Percentiles rank a stretch among this genome's conserved stretches.
These are phyloP conservation scores for Cylindrotheca fusiformis DNA, from an alignment of 108 stramenopile genomes.

Conservation along the genomic window DNA sequence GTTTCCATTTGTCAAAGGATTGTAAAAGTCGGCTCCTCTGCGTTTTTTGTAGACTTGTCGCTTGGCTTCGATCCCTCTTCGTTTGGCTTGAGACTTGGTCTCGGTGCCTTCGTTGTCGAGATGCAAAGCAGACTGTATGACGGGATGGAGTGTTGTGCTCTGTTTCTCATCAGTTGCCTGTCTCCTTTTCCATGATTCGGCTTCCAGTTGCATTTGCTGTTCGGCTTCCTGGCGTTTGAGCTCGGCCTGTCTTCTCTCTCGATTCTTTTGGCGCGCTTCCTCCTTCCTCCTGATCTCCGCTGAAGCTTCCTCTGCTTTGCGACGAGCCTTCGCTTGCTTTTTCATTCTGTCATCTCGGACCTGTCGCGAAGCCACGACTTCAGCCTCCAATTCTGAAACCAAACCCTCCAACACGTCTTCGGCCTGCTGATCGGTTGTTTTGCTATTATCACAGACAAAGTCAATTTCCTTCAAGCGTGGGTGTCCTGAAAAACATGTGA, in stretches of 20 bases:
- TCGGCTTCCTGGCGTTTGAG: background rate
- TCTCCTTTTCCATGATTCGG: background rate
- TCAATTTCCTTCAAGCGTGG: conserved; percentile 15
- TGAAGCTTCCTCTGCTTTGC: conserved; percentile 5
- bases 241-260: conserved; percentile 5
- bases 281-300: conserved; percentile 16
- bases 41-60: background rate
- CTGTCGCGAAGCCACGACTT: background rate
- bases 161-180: background rate
- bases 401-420: conserved; percentile 7
- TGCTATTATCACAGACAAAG: conserved; percentile 4
- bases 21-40: conserved; percentile 24
- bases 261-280: conserved; percentile 13
- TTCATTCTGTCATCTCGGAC: background rate
- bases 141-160: no score
- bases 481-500: conserved; percentile 10
- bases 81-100: no score
- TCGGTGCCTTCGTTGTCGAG: background rate
- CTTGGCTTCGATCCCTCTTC: background rate
- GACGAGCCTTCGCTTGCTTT: background rate
- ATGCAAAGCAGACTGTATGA: no score
- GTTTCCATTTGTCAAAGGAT: conserved; percentile 2
- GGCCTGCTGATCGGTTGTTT: conserved; percentile 2
- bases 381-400: background rate
- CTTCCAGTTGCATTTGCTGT: background rate